Evolutionary conservation across 2,329 filamentous ascomycete genomes (phyloP), one percentile per base, ranked within the genome.

Genomic region (Monosporascus ibericus): DNA sequence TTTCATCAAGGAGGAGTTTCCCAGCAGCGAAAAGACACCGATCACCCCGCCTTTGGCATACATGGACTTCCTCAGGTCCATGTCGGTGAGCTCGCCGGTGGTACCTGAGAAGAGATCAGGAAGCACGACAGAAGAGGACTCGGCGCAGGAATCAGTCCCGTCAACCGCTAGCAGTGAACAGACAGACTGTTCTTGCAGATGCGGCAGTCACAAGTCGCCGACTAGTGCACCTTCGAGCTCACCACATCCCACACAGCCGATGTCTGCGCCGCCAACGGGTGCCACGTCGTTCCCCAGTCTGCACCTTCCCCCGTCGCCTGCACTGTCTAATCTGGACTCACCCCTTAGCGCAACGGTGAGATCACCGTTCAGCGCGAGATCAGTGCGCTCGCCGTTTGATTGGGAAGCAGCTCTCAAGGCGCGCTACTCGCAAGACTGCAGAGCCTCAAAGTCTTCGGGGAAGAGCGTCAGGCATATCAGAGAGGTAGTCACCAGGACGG

Each of bases 11-110:
- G 74, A 74, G 51, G 80, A 87, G 60, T 68, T 62, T 49, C 60
- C 64, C 78, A 87, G 52, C 80, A 85, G 54, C 71, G 71, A 84
- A 53, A 87, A 85, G 72, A 96, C 92, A 5, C 92, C 92, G 48
- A 95, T 97, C 69, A 95, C 88, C 49, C 92, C 92, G 49, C 92
- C 92, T 3, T 78, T 82, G 22, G 92, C 92, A 53, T 97, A 97
- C 68, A 87, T 90, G 60, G 91, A 97, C 65, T 97, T 96, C 67
- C 84, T 97, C 57, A 92, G 91, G 72, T 85, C 86, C 55, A 84
- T 95, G 72, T 86, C 86, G 18, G 77, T 91, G 53, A 82, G 85
- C 65, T 90, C 86, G 57, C 88, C 88, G 8, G 72, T 81, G 47
- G 76, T 81, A 47, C 80, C 85, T 40, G 73, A 75, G 48, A 74